Evolutionary conservation across 306 rosid genomes (phyloP).

Genomic region (Rubus parviflorus): DNA sequence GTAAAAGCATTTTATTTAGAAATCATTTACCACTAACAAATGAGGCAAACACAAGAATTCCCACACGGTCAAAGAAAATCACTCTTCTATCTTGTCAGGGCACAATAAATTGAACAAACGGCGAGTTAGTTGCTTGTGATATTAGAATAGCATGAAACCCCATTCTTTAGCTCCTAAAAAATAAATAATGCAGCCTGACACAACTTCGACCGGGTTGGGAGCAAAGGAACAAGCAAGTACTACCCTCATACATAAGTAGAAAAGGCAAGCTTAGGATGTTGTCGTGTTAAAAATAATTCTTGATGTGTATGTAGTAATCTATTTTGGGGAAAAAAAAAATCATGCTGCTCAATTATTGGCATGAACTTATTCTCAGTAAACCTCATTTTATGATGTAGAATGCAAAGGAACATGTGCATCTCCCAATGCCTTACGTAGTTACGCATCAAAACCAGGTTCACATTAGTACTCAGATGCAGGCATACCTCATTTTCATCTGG

Average conservation of each 20-base stretch:
- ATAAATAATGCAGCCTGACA: not conserved
- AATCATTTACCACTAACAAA: not conserved
- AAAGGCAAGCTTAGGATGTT: not conserved
- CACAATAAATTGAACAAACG: not conserved
- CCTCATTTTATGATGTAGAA: not conserved
- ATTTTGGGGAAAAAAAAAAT: not conserved
- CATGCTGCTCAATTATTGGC: not conserved
- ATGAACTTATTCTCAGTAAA: not conserved
- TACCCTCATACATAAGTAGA: not conserved
- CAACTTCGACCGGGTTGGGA: not conserved
- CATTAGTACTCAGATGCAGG: slow-evolving; percentile 22
- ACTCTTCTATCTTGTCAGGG: not conserved
- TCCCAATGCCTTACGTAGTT: not conserved
- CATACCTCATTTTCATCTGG: slow-evolving; percentile 97
- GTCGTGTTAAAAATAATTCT: not conserved
- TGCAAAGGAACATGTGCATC: not conserved
- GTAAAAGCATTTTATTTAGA: not conserved
- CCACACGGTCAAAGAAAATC: not conserved
- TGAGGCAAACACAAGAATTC: not conserved
- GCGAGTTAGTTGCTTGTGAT: not conserved
- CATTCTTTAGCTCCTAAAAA: not conserved
- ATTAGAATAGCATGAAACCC: not conserved
- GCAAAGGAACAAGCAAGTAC: slow-evolving; percentile 1
- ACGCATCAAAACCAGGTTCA: not conserved
- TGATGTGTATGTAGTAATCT: not conserved